phyloP scores from a whole-genome alignment of 2,329 filamentous ascomycete species.

The Diaporthe longicolla region DNA sequence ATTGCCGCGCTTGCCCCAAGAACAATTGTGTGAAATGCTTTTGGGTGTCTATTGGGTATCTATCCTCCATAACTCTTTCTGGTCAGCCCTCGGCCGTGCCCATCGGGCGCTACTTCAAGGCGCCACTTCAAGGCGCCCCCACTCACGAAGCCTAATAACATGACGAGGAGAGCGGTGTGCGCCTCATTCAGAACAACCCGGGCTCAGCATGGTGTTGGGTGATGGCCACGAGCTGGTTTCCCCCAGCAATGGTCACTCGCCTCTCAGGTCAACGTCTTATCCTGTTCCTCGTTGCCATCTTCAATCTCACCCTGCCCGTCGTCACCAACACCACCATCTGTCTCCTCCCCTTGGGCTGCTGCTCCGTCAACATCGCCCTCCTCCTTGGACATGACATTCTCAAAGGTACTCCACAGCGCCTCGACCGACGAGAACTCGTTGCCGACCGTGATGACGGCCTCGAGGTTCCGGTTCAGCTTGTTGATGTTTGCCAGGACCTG shows the following conservation, averaged over 20 bases:
- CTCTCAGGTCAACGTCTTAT: not conserved
- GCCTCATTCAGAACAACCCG: slow-evolving; percentile 1
- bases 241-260: not conserved
- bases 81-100: not conserved
- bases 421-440: slow-evolving; percentile 99
- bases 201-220: not conserved
- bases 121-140: not conserved
- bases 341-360: slow-evolving; percentile 42
- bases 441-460: slow-evolving; percentile 92
- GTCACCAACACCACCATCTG: not conserved
- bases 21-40: not conserved
- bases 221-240: not conserved
- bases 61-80: not conserved
- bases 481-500: slow-evolving; percentile 96
- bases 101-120: slow-evolving; percentile 8
- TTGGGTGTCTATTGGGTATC: slow-evolving; percentile 23
- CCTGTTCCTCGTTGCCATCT: not conserved
- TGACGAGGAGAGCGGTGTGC: slow-evolving; percentile 25
- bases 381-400: slow-evolving; percentile 91
- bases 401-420: slow-evolving; percentile 96
- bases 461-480: slow-evolving; percentile 90
- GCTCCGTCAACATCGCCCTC: slow-evolving; percentile 53
- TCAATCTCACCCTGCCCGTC: not conserved
- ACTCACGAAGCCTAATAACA: slow-evolving; percentile 13
- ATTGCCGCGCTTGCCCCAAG: slow-evolving; percentile 8